phyloP scores from a whole-genome alignment of 164 flowering plant species.

The Brasenia schreberi region DNA sequence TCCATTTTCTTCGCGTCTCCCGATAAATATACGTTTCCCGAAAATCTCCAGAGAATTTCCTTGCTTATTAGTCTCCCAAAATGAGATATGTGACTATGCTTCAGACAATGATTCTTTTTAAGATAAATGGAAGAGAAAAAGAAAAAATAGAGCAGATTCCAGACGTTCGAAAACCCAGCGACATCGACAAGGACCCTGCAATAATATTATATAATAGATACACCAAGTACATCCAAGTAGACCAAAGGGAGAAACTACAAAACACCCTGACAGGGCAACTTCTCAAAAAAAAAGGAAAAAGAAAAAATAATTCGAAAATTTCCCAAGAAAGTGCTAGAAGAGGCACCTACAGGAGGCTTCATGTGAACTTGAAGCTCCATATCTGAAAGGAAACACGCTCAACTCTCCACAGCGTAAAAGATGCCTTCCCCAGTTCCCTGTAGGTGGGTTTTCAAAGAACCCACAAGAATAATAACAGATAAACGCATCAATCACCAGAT shows the following conservation, averaged over 20 bases:
- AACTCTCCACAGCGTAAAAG: background rate
- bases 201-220: background rate
- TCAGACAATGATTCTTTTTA: too few relatives aligned
- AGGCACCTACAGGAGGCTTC: background rate
- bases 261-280: background rate
- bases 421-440: background rate
- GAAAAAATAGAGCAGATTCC: too few relatives aligned
- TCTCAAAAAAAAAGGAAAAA: background rate
- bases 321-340: background rate
- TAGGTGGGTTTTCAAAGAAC: constrained; percentile 1
- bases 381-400: background rate
- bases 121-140: too few relatives aligned
- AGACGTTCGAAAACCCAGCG: too few relatives aligned
- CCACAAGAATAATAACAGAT: constrained; percentile 5
- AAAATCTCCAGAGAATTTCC: too few relatives aligned
- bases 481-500: constrained; percentile 2
- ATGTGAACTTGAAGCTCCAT: background rate
- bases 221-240: background rate
- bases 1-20: too few relatives aligned
- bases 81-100: too few relatives aligned
- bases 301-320: background rate
- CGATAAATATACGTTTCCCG: too few relatives aligned
- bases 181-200: too few relatives aligned
- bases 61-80: too few relatives aligned
- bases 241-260: background rate